Conservation (phyloP, 805 yeast species). For the Clavispora asparagi region DNA sequence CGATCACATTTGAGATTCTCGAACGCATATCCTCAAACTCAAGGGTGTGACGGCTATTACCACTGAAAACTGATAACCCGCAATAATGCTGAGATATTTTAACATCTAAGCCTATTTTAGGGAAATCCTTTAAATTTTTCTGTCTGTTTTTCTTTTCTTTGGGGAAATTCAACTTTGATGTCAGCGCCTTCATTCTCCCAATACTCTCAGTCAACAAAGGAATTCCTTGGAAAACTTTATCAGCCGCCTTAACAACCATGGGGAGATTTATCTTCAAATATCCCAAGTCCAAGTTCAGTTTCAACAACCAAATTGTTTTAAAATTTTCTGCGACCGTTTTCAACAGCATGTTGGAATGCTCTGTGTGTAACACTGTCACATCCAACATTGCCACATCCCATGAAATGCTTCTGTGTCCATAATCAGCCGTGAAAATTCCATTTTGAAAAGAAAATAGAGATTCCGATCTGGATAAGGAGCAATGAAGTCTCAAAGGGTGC, state of each 20-base stretch:
- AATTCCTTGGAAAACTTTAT: conserved; percentile 8
- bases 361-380: conserved; percentile 17
- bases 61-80: conserved; percentile 30
- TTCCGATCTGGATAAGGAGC: background rate
- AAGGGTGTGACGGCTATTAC: conserved; percentile 27
- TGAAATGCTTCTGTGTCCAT: conserved; percentile 10
- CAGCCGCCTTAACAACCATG: conserved; percentile 16
- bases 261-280: conserved; percentile 27
- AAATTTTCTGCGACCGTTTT: conserved; percentile 9
- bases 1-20: conserved; percentile 17
- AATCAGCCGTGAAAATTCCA: conserved; percentile 1
- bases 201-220: conserved; percentile 5
- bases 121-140: background rate
- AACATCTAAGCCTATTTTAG: background rate
- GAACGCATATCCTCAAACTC: conserved; percentile 30
- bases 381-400: conserved; percentile 13
- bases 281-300: conserved; percentile 14
- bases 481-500: background rate
- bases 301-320: conserved; percentile 4
- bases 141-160: background rate
- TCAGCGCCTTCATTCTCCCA: conserved; percentile 4
- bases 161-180: background rate
- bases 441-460: background rate
- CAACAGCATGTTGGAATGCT: conserved; percentile 21
- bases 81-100: conserved; percentile 24